These are phyloP conservation scores for Mycosphaerella arachidis DNA, from an alignment of 2,329 filamentous ascomycete genomes.

Conservation along the genomic window DNA sequence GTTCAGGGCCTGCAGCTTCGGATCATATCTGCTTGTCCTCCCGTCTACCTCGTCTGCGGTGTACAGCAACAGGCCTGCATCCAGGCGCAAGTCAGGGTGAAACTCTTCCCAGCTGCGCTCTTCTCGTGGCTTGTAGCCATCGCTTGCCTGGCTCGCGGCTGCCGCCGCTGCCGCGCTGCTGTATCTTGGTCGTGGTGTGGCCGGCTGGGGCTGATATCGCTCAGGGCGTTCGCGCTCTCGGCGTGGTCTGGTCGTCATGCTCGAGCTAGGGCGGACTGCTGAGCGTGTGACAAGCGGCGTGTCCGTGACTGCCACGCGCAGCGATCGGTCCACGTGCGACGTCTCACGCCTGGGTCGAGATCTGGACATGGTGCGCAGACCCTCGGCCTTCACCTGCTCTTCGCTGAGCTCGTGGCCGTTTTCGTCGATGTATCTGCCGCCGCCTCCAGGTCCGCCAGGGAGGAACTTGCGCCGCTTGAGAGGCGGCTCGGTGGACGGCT, in stretches of 20 bases:
- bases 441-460: constrained; percentile 79
- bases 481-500: constrained; percentile 40
- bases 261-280: constrained; percentile 5
- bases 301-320: constrained; percentile 1
- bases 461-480: constrained; percentile 60
- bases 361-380: constrained; percentile 31
- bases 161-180: constrained; percentile 85
- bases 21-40: constrained; percentile 38
- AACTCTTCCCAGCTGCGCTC: constrained; percentile 98
- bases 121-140: constrained; percentile 95
- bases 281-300: constrained; percentile 22
- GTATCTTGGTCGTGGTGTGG: constrained; percentile 61
- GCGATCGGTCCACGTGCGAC: neutral
- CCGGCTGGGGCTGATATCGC: constrained; percentile 39
- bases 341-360: constrained; percentile 19
- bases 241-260: constrained; percentile 28
- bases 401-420: constrained; percentile 57
- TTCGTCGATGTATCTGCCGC: constrained; percentile 75
- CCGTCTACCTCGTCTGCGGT: constrained; percentile 82
- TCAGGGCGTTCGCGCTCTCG: constrained; percentile 26
- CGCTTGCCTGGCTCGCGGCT: constrained; percentile 80
- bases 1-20: constrained; percentile 40
- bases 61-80: constrained; percentile 72
- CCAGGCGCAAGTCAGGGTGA: constrained; percentile 89
- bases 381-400: constrained; percentile 38